Evolutionary conservation across 257 asterid species (phyloP).

Genomic region (Anisodus acutangulus): DNA sequence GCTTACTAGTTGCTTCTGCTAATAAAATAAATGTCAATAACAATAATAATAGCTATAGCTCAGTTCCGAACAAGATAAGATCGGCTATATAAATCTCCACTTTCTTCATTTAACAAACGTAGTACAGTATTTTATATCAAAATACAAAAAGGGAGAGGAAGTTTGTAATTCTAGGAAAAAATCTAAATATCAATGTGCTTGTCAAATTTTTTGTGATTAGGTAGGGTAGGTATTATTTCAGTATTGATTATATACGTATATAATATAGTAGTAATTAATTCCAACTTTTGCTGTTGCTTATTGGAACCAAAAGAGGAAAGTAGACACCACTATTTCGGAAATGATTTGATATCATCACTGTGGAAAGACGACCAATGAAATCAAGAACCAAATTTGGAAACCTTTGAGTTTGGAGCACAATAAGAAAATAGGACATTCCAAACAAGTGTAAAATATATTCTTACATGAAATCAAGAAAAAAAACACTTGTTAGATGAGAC

Average conservation of each 20-base stretch:
- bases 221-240: slow-evolving; percentile 22
- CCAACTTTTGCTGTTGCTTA: slow-evolving; percentile 26
- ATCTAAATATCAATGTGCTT: neutral
- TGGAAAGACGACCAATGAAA: slow-evolving; percentile 63
- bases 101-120: neutral
- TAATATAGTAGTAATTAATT: slow-evolving; percentile 25
- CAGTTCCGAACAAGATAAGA: neutral
- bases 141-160: neutral
- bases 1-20: slow-evolving; percentile 76
- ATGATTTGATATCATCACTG: slow-evolving; percentile 55
- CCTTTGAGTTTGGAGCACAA: slow-evolving; percentile 30
- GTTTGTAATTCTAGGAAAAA: neutral
- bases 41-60: neutral
- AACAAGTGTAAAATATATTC: slow-evolving; percentile 29
- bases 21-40: neutral
- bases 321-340: slow-evolving; percentile 39
- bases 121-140: neutral
- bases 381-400: slow-evolving; percentile 52
- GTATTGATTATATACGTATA: slow-evolving; percentile 36
- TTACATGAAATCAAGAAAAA: slow-evolving; percentile 25
- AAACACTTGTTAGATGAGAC: neutral
- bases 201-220: neutral
- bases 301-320: slow-evolving; percentile 60
- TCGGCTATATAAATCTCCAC: neutral
- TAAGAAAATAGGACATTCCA: slow-evolving; percentile 45